These are phyloP conservation scores for Pulchroboletus neoregius DNA, from an alignment of 1,284 basidiomycete genomes.

Conservation along the genomic window DNA sequence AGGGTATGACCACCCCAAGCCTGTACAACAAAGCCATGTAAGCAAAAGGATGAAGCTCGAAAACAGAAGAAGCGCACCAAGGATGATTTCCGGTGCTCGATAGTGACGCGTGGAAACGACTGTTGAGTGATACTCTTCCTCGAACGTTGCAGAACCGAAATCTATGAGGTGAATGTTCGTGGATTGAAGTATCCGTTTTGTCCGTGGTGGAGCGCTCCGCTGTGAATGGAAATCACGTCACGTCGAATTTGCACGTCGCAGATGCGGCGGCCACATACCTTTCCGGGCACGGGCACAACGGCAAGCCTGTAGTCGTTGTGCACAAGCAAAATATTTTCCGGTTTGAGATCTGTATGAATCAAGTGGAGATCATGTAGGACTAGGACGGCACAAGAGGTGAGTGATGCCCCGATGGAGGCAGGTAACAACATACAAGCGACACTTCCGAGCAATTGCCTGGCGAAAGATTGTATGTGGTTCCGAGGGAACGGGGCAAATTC, in stretches of 20 bases:
- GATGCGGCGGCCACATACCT: conserved; percentile 39
- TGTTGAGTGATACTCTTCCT: conserved; percentile 96
- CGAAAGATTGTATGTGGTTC: conserved; percentile 94
- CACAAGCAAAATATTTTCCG: conserved; percentile 96
- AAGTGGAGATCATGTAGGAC: conserved; percentile 90
- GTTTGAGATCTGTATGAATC: conserved; percentile 98
- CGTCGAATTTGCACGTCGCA: conserved; percentile 4
- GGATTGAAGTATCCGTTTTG: conserved; percentile 75
- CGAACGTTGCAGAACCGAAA: conserved; percentile 98
- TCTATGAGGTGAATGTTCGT: conserved; percentile 97
- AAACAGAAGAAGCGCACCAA: conserved; percentile 56
- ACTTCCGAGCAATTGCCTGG: conserved; percentile 86
- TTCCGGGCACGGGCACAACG: conserved; percentile 53
- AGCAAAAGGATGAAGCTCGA: conserved; percentile 5
- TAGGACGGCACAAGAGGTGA: conserved; percentile 34
- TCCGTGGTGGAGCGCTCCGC: conserved; percentile 58
- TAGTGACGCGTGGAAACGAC: conserved; percentile 99
- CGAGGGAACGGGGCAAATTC: conserved; percentile 95
- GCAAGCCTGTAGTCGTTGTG: conserved; percentile 72
- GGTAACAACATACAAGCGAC: conserved; percentile 77
- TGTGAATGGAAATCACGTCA: conserved; percentile 30
- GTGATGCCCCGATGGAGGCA: conserved; percentile 7
- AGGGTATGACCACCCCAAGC: conserved; percentile 96
- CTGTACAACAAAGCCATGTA: conserved; percentile 40
- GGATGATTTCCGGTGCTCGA: conserved; percentile 97